Conservation (phyloP, 2,329 filamentous ascomycete species). For the Xylaria hypoxylon region DNA sequence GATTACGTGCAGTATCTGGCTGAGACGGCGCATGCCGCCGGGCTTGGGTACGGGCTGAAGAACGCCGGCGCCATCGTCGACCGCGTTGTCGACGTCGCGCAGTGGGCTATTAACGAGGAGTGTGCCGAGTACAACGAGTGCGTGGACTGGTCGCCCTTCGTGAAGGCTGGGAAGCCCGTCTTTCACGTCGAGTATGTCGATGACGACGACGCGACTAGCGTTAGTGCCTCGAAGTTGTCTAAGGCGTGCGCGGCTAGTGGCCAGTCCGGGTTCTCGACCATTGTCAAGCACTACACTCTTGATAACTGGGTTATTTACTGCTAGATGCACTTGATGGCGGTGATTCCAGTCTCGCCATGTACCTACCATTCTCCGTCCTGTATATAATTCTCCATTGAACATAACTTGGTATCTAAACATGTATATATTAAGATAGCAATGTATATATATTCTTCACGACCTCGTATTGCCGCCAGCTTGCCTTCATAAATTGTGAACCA, state of each 20-base stretch:
- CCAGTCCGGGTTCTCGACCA: conserved; percentile 37
- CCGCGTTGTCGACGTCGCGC: conserved; percentile 60
- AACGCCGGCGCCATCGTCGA: conserved; percentile 72
- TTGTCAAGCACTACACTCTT: conserved; percentile 36
- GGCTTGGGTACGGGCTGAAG: conserved; percentile 75
- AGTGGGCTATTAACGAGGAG: conserved; percentile 78
- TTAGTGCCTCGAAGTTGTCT: conserved; percentile 10
- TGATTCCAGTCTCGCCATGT: no score
- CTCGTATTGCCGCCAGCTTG: background rate
- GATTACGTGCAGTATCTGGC: conserved; percentile 72
- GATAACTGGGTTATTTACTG: conserved; percentile 39
- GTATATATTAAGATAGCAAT: conserved; percentile 5
- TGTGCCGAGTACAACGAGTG: conserved; percentile 73
- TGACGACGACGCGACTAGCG: conserved; percentile 49
- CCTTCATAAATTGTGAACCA: no score
- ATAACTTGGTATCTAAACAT: background rate
- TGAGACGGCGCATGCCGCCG: conserved; percentile 61
- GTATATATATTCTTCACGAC: no score
- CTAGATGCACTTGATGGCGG: conserved; percentile 3
- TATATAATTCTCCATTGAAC: conserved; percentile 16
- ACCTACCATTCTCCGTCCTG: background rate
- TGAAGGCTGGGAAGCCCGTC: conserved; percentile 72
- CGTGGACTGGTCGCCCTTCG: conserved; percentile 66
- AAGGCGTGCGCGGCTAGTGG: conserved; percentile 34
- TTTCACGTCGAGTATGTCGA: conserved; percentile 79